Conservation (phyloP, 2,329 filamentous ascomycete genomes). For the Arthrinium puccinioides region DNA sequence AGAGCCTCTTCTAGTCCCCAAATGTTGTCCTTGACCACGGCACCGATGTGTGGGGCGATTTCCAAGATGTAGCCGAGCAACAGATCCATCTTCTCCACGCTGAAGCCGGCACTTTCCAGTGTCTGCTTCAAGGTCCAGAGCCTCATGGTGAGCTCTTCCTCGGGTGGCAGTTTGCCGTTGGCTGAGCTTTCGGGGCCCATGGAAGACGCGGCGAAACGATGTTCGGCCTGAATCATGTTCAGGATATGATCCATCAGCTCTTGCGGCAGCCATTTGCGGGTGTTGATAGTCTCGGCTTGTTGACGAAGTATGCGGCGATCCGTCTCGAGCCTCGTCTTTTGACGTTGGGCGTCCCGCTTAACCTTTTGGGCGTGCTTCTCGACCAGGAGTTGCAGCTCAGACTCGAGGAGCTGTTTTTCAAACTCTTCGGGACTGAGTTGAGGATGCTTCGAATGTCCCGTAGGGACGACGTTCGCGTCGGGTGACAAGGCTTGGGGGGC, state of each 20-base stretch:
- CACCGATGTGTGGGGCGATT: slow-evolving; percentile 54
- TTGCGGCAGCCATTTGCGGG: slow-evolving; percentile 70
- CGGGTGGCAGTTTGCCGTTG: slow-evolving; percentile 49
- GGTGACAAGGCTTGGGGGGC: slow-evolving; percentile 10
- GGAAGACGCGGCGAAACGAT: slow-evolving; percentile 47
- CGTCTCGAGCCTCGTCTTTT: slow-evolving; percentile 72
- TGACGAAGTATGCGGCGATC: slow-evolving; percentile 75
- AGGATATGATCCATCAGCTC: slow-evolving; percentile 75
- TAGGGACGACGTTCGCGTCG: slow-evolving; percentile 22
- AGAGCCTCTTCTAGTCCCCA: slow-evolving; percentile 86
- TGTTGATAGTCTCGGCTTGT: slow-evolving; percentile 67
- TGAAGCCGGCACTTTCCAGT: slow-evolving; percentile 62
- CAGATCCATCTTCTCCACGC: slow-evolving; percentile 52
- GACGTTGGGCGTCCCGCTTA: slow-evolving; percentile 70
- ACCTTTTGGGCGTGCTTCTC: slow-evolving; percentile 77
- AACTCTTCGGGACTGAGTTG: slow-evolving; percentile 78
- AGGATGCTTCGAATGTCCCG: not conserved
- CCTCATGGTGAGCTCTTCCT: slow-evolving; percentile 72
- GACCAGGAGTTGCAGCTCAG: slow-evolving; percentile 81
- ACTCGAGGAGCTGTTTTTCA: slow-evolving; percentile 79
- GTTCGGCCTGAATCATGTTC: slow-evolving; percentile 62
- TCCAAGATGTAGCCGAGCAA: slow-evolving; percentile 60
- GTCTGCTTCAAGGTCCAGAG: slow-evolving; percentile 80
- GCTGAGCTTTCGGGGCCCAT: slow-evolving; percentile 35
- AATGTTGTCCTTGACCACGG: slow-evolving; percentile 54